phyloP scores from a whole-genome alignment of 1,284 basidiomycete genomes.

The Pseudozyma tsukubaensis region DNA sequence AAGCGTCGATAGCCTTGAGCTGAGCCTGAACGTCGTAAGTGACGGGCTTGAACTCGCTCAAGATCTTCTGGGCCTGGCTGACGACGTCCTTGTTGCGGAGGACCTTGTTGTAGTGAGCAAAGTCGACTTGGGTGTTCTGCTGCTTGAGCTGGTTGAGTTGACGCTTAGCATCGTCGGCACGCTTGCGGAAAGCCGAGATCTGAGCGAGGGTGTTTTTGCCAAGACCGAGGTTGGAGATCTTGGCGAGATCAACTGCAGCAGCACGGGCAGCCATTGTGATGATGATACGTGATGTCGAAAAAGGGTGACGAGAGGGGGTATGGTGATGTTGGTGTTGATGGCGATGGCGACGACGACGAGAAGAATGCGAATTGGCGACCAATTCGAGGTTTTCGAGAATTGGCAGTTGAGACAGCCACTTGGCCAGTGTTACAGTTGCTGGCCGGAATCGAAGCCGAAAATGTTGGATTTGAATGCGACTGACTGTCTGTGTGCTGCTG shows the following conservation, averaged over 20 bases:
- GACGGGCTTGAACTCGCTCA: constrained; percentile 91
- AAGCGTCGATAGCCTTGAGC: constrained; percentile 94
- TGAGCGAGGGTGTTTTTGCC: constrained; percentile 70
- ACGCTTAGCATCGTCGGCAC: constrained; percentile 87
- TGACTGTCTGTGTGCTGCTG: not conserved
- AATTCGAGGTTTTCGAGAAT: constrained; percentile 3
- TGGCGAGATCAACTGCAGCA: constrained; percentile 62
- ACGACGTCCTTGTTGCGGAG: constrained; percentile 89
- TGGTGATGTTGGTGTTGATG: constrained; percentile 8
- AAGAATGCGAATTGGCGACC: not conserved
- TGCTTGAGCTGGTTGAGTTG: constrained; percentile 77
- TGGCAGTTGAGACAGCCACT: not conserved
- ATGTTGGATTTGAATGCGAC: constrained; percentile 2
- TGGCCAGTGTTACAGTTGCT: too few relatives aligned
- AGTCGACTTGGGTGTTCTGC: constrained; percentile 83
- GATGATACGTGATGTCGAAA: not conserved
- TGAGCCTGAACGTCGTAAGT: constrained; percentile 94
- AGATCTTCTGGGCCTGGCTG: constrained; percentile 89
- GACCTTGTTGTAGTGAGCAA: constrained; percentile 88
- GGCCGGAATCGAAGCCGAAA: too few relatives aligned
- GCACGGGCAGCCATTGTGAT: constrained; percentile 59
- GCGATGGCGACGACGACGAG: constrained; percentile 12
- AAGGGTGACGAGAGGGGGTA: constrained; percentile 6
- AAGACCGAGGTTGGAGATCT: constrained; percentile 65
- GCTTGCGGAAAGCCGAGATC: constrained; percentile 95